Evolutionary conservation across 441 rosid genomes (phyloP), one percentile per base, ranked within the genome.

Genomic region (Breynia disticha): DNA sequence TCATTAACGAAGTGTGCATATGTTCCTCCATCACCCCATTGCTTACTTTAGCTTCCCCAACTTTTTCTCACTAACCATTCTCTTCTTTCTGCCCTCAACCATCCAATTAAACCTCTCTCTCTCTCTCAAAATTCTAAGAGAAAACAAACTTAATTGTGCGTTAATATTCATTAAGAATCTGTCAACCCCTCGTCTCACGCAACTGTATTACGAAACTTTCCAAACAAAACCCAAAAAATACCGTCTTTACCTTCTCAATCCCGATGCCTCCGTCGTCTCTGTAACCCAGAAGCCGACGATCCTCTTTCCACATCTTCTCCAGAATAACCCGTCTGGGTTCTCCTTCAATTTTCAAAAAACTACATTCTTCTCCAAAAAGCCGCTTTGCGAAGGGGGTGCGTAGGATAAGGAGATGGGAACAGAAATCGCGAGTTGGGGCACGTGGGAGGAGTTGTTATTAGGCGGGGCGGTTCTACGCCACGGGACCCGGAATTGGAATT

Each of bases 381-480:
- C 35, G 35, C n/a, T n/a, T n/a, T 38, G 32, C 10, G 43, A n/a
- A 7, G 38, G 48, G 54, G 54, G 65, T 54, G 65, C 61, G 61
- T 21, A 59, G 54, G 57, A 54, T 59, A 1, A 37, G 45, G 59
- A 54, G 60, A 73, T 73, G 82, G 72, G 66, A 50, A 60, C 59
- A 63, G 66, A 45, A 69, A 63, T 57, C 71, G 76, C 32, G 65
- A 62, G 66, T 62, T 90, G 98, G 98, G 87, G 95, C 48, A 85
- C 93, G 45, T 85, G 96, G 98, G 96, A 83, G 62, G 98, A 85
- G 79, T 76, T 90, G 62, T 71, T 90, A 50, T 72, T 90, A 35
- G 88, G 93, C 15, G 96, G 90, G 10, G 95, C 96, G 9, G 86
- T 85, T 47, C 90, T 83, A 74, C 98, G 95, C 11, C 79, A 87